Percentiles rank a stretch among this genome's conserved stretches.
These are phyloP conservation scores for Pulicaria dysenterica DNA, from an alignment of 129 eudicot species.

Conservation along the genomic window DNA sequence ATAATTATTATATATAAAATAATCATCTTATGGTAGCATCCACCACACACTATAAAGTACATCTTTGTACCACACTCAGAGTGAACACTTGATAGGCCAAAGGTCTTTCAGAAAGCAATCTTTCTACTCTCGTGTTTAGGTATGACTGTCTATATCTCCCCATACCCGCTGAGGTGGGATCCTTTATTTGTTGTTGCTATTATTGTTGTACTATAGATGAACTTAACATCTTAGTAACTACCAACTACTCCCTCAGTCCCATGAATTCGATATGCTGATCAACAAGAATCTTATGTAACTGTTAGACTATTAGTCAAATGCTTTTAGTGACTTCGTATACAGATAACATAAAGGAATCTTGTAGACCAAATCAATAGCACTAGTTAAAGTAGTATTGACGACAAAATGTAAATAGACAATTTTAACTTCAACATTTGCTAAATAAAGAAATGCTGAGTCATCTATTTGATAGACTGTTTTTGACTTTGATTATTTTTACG, in stretches of 20 bases:
- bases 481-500: slow-evolving; percentile 8
- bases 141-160: too few relatives aligned
- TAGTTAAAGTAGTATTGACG: background rate
- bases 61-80: background rate
- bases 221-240: too few relatives aligned
- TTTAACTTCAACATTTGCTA: background rate
- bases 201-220: too few relatives aligned
- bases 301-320: background rate
- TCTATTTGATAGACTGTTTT: background rate
- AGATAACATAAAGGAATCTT: background rate
- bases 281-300: too few relatives aligned
- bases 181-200: too few relatives aligned
- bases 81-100: too few relatives aligned
- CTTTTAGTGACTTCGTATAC: background rate
- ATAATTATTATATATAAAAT: too few relatives aligned
- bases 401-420: background rate
- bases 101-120: too few relatives aligned
- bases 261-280: too few relatives aligned
- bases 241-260: too few relatives aligned
- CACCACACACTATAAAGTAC: background rate
- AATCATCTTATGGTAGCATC: background rate
- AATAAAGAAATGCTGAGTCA: background rate
- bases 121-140: too few relatives aligned
- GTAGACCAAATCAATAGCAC: background rate
- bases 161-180: too few relatives aligned